Evolutionary conservation across 305 asterid species (phyloP), one percentile per base, ranked within the genome.

Genomic region (Solanum hybrid): DNA sequence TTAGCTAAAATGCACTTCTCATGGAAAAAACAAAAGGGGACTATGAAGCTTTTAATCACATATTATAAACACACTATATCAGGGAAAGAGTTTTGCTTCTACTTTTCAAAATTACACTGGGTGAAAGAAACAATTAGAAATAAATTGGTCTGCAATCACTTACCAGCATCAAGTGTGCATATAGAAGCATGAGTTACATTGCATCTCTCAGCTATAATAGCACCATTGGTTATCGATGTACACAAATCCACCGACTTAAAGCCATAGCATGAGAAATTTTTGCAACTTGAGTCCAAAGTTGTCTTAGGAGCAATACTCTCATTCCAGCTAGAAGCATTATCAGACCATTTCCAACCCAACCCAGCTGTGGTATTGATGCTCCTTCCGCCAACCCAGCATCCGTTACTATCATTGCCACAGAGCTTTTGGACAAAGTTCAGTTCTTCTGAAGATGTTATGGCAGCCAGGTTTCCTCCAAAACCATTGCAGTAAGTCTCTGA

Each of bases 361-460:
- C 87, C 88, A 81, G 26, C 87, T 39, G 93, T 86, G 45, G 76
- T 88, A 39, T 94, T 90, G 89, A 79, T 89, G 82, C 88, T 89
- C 92, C 93, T 94, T 79, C 98, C 99, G n/a, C 99, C 99, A 92
- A 97, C 92, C 99, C 99, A 97, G 92, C 99, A 97, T 91, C 95
- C 94, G 32, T 88, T 92, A 41, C 92, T 87, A 89, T 87, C 92
- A 90, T 90, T 93, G 91, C 90, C 79, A 87, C 99, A 97, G 86
- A 95, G 89, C 90, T 92, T 94, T 68, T 90, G 95, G 91, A 94
- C 91, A 91, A 94, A 89, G 75, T 24, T 61, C 61, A 95, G 94
- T 86, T 96, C 98, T 93, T 95, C 91, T 29, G 87, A 87, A 24
- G 97, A 94, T 80, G 94, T 70, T 72, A 91, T 91, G 13, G 98